Base-by-base conservation (phyloP, 441 rosid genomes). In the Populus hybrid region DNA sequence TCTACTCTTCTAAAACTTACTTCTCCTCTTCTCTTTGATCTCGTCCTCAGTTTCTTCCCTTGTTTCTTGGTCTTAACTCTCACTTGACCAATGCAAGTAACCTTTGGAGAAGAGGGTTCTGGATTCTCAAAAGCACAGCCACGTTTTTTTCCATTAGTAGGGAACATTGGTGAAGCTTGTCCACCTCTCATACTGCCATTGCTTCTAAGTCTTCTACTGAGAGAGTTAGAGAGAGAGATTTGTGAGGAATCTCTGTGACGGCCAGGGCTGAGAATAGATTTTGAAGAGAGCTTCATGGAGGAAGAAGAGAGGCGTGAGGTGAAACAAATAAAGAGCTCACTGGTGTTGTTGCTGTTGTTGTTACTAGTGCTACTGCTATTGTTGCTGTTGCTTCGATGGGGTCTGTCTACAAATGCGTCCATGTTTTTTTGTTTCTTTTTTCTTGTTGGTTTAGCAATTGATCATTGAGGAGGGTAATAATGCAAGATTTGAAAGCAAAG, bases 51-150 rank as follows among this genome's bases (percentile, higher is more conserved):
- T 85, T 88, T 93, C 88, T 87, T 93, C 26, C 89, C 91, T 40
- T 93, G 95, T 81, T 92, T 95, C 88, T 93, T 93, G 16, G 97
- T 91, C 87, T 95, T 95, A 5, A 95, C 99, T 38, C 99, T 81
- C 24, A 95, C 99, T 69, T 93, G 99, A 20, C 99, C 97, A 24
- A 95, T 93, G 75, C 99, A 95, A 61, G 99, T 93, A 30, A 95
- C 99, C 79, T 95, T 93, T 0, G 99, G 99, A 23, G 99, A 93
- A 78, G 97, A 87, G 0, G 98, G 98, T 79, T 93, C 98, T 0
- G 95, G 92, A 83, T 81, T 93, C 5, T 83, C 94, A 76, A 88
- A 91, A 64, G 84, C 83, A 64, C 89, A 78, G 24, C 91, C 92
- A 8, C 92, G 85, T 76, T 89, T 93, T 70, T 89, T 89, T 30